A percentile compares a stretch with the other conserved stretches of the same genome.
Conservation (phyloP, 2,329 filamentous ascomycete species). For the Penicillium griseofulvum region DNA sequence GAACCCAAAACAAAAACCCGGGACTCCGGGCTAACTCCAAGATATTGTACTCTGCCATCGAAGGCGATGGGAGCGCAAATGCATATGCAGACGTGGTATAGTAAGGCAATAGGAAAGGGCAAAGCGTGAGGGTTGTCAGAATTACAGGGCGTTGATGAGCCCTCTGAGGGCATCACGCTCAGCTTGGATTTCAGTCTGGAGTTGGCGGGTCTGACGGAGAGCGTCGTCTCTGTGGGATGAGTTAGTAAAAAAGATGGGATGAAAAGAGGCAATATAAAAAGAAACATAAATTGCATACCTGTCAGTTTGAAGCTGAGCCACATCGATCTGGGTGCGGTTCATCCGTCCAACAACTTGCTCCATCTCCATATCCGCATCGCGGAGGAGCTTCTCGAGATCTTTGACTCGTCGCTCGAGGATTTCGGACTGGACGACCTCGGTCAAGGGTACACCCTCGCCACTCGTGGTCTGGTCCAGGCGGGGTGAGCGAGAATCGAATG, state of each 20-base stretch:
- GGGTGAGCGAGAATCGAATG: slow-evolving; percentile 59
- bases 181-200: slow-evolving; percentile 65
- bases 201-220: slow-evolving; percentile 65
- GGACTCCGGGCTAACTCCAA: slow-evolving; percentile 17
- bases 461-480: slow-evolving; percentile 61
- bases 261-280: not conserved
- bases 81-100: slow-evolving; percentile 27
- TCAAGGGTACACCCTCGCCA: slow-evolving; percentile 58
- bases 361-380: slow-evolving; percentile 76
- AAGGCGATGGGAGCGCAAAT: slow-evolving; percentile 12
- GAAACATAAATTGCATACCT: slow-evolving; percentile 32
- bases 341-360: slow-evolving; percentile 78
- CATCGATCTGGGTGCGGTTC: slow-evolving; percentile 79
- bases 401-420: slow-evolving; percentile 73
- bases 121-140: not conserved
- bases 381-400: slow-evolving; percentile 79
- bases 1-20: slow-evolving; percentile 6
- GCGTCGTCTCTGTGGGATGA: slow-evolving; percentile 61
- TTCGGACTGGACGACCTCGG: slow-evolving; percentile 71
- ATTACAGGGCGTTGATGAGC: slow-evolving; percentile 35
- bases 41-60: slow-evolving; percentile 10
- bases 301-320: slow-evolving; percentile 67
- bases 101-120: slow-evolving; percentile 7
- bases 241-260: slow-evolving; percentile 20
- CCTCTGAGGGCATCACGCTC: slow-evolving; percentile 61